Evolutionary conservation across 2,329 filamentous ascomycete species (phyloP), one percentile per base, ranked within the genome.

Genomic region (Trichoderma sp.): DNA sequence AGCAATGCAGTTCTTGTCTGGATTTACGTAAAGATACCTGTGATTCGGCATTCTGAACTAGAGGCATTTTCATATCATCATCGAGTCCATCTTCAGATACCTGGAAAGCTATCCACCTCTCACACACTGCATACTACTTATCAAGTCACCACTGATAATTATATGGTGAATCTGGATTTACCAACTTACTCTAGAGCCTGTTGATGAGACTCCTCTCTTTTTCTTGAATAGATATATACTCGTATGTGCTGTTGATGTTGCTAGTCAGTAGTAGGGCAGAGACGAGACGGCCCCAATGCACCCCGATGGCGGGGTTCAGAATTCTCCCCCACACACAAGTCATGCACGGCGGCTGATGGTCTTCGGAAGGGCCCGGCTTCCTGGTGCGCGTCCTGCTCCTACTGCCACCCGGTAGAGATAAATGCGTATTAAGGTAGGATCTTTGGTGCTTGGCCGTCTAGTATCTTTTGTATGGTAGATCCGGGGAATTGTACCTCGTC

Each of bases 341-440:
- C n/a, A 70, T 62, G 67, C 58, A 71, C 32, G 47, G 6, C 28
- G 28, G 60, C 68, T 30, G 66, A 63, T 21, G 47, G n/a, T 21
- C 68, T 53, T 62, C 67, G 43, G 58, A 26, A 63, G 24, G 67
- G 30, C 58, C 67, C 68, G 60, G 58, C 68, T 57, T 39, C 61
- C n/a, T 56, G 58, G 68, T 58, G 32, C 64, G n/a, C 18, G 15
- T 21, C n/a, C 26, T 67, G 28, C 32, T 21, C 32, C 39, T 9
- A 43, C 15, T 39, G 36, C 36, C 36, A 7, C 36, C 36, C 15
- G 6, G 14, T 39, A 39, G 39, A n/a, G 15, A 43, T 43, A n/a
- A 43, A 43, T 9, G 24, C 24, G 24, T 24, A 24, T 24, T 24
- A 24, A 43, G 7, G 36, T 43, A 43, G 0, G 26, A 18, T 60